Evolutionary conservation across 768 basidiomycete genomes (phyloP).

Genomic region (Mycena polygramma): DNA sequence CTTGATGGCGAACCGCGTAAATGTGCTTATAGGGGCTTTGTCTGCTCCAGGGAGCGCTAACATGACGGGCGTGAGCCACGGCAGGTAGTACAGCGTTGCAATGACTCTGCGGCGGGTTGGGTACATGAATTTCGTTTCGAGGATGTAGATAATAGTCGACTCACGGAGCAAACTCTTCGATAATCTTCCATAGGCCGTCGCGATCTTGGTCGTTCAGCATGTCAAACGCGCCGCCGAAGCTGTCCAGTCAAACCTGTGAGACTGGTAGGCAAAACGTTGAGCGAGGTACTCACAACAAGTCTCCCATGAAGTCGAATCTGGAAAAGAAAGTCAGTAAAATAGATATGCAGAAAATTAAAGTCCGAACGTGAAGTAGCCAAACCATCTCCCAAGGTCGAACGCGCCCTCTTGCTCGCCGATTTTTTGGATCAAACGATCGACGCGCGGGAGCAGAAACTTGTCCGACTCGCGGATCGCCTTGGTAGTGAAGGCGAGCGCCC

Average conservation of each 20-base stretch:
- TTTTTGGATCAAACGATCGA: constrained; percentile 14
- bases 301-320: constrained; percentile 20
- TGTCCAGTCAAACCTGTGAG: background rate
- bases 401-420: constrained; percentile 8
- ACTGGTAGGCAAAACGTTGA: background rate
- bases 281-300: background rate
- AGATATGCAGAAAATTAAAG: background rate
- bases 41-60: constrained; percentile 11
- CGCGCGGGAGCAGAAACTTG: constrained; percentile 17
- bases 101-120: background rate
- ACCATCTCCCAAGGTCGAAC: constrained; percentile 15
- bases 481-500: constrained; percentile 22
- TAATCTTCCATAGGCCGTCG: constrained; percentile 10
- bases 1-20: background rate
- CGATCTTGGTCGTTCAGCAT: constrained; percentile 18
- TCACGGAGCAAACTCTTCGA: constrained; percentile 15
- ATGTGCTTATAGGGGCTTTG: constrained; percentile 4
- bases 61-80: constrained; percentile 15
- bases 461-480: constrained; percentile 20
- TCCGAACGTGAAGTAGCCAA: constrained; percentile 16
- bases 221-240: constrained; percentile 15
- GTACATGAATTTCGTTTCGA: background rate
- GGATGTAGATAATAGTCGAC: background rate
- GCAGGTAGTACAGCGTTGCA: constrained; percentile 9
- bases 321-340: background rate